These are phyloP conservation scores for Ziziphus jujuba DNA, from an alignment of 306 rosid genomes.

Conservation along the genomic window DNA sequence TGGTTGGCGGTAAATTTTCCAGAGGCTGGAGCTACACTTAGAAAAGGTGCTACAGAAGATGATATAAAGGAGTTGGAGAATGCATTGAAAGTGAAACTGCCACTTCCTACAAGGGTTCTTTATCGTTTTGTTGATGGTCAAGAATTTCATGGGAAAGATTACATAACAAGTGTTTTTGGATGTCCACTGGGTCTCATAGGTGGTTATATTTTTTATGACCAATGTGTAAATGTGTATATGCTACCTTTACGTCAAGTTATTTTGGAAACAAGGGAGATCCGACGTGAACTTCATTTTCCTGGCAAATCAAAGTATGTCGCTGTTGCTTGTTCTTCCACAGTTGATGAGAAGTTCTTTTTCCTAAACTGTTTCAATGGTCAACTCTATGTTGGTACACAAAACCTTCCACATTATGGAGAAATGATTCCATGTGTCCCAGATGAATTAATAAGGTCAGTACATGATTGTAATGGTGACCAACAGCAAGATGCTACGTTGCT, in stretches of 20 bases:
- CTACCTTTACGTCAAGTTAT: conserved; percentile 56
- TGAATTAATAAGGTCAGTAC: conserved; percentile 47
- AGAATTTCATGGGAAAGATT: conserved; percentile 37
- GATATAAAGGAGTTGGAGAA: conserved; percentile 59
- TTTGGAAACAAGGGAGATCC: conserved; percentile 37
- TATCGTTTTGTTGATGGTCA: conserved; percentile 86
- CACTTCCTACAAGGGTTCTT: conserved; percentile 77
- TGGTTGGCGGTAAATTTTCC: conserved; percentile 66
- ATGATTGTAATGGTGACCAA: conserved; percentile 34
- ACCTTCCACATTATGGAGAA: conserved; percentile 46
- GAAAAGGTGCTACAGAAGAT: conserved; percentile 71
- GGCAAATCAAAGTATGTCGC: conserved; percentile 49
- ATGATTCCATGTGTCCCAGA: conserved; percentile 84
- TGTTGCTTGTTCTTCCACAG: conserved; percentile 60
- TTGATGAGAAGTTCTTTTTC: conserved; percentile 54
- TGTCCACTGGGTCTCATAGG: conserved; percentile 76
- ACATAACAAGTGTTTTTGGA: conserved; percentile 21
- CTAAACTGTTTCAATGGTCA: conserved; percentile 70
- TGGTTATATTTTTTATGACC: conserved; percentile 68
- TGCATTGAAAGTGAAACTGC: conserved; percentile 60
- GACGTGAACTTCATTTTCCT: conserved; percentile 30
- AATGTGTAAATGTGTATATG: conserved; percentile 58
- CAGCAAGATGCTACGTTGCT: conserved; percentile 82
- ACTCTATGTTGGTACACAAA: conserved; percentile 70
- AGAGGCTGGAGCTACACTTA: conserved; percentile 64